Percentiles rank a stretch among this genome's conserved stretches.
phyloP scores from a whole-genome alignment of 208 protist species.

The Wallacemonas sp. region DNA sequence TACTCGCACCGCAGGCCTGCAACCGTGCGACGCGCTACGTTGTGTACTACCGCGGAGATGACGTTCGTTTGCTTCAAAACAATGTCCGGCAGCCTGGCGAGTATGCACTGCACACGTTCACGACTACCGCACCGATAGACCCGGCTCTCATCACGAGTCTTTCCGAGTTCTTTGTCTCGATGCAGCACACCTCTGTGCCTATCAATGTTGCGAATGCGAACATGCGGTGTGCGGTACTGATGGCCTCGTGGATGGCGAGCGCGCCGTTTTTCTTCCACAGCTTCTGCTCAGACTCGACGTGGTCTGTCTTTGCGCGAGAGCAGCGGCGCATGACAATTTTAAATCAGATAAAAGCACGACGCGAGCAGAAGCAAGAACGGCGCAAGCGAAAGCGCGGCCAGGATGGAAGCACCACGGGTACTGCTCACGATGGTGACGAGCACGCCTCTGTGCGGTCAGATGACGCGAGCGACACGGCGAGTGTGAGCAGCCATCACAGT shows the following conservation, averaged over 20 bases:
- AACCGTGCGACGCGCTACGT: slow-evolving; percentile 81
- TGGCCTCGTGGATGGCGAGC: slow-evolving; percentile 70
- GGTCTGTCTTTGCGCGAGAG: slow-evolving; percentile 79
- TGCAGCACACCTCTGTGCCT: neutral
- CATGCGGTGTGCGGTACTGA: slow-evolving; percentile 29
- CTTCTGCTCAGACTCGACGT: slow-evolving; percentile 76
- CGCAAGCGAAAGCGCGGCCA: neutral
- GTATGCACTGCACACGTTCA: slow-evolving; percentile 77
- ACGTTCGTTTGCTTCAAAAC: slow-evolving; percentile 77
- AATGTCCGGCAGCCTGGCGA: slow-evolving; percentile 60
- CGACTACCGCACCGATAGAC: slow-evolving; percentile 71
- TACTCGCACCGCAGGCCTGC: slow-evolving; percentile 52
- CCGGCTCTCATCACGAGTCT: slow-evolving; percentile 32
- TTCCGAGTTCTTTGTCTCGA: neutral
- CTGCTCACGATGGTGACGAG: neutral
- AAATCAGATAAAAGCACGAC: slow-evolving; percentile 47
- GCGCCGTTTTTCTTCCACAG: slow-evolving; percentile 72
- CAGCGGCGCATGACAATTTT: slow-evolving; percentile 70
- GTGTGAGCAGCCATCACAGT: slow-evolving; percentile 14
- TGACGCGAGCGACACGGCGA: slow-evolving; percentile 13
- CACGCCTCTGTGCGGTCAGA: neutral
- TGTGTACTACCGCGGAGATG: slow-evolving; percentile 86
- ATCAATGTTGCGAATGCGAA: neutral
- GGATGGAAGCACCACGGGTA: too few species aligned
- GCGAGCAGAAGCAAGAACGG: slow-evolving; percentile 9